Evolutionary conservation across 2,329 filamentous ascomycete genomes (phyloP), one percentile per base, ranked within the genome.

Genomic region (Fusarium transvaalense): DNA sequence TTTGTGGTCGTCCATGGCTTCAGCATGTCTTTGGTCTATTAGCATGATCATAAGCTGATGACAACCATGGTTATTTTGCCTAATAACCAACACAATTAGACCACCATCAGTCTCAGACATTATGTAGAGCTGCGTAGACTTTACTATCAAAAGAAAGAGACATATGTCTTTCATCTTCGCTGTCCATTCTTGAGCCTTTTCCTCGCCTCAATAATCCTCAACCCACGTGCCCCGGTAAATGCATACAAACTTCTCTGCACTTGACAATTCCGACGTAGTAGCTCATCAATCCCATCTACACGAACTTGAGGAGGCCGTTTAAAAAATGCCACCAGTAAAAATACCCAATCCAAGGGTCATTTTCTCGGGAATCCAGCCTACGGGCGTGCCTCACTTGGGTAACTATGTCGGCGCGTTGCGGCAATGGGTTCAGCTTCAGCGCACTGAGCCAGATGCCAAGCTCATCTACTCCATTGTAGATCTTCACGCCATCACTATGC

Each of bases 291-390:
- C 39, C 19, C 35, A 23, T 32, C 19, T 37, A 19, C 35, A 23
- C 25, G 10, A 52, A 13, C 35, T 17, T 23, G n/a, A 27, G 23
- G 31, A 13, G 25, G n/a, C 47, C 25, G 1, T 51, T 25, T 34
- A 10, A 27, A 51, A 51, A 32, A 68, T 67, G 61, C 46, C 64
- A 5, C 66, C 54, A 25, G n/a, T 59, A 27, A 55, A 41, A 38
- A 50, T 47, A 19, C 64, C 43, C 48, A 48, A 42, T 61, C 68
- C 64, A 31, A 68, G 84, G 56, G 84, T 91, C 61, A 88, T 98
- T 74, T 97, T 99, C 83, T 98, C 96, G 5, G 96, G 94, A 54
- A 99, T 99, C 73, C 96, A 99, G 79, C 96, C 96, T 19, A 99
- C 96, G 0, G 96, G 95, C 35, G 86, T 97, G 25, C 96, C 96